Percentiles rank a stretch among this genome's conserved stretches.
These are phyloP conservation scores for Malus hybrid DNA, from an alignment of 331 rosid species.

Conservation along the genomic window DNA sequence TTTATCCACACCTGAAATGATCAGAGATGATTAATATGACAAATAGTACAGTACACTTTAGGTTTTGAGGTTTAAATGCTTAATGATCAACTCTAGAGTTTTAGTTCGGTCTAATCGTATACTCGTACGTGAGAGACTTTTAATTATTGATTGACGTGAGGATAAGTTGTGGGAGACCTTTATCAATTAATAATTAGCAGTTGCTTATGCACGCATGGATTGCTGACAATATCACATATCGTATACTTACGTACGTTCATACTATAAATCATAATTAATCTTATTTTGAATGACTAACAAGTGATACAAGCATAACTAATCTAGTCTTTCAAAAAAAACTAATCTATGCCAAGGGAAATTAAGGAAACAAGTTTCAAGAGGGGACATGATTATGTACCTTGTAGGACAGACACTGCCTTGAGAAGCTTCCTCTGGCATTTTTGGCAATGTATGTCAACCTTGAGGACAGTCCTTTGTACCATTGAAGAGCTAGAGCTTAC, in stretches of 20 bases:
- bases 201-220: background rate
- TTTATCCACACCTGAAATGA: conserved; percentile 51
- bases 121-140: background rate
- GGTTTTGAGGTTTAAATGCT: background rate
- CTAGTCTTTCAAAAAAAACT: background rate
- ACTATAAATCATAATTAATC: too few species aligned
- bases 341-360: background rate
- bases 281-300: too few species aligned
- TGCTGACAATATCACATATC: background rate
- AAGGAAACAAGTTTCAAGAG: background rate
- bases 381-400: conserved; percentile 21
- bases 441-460: conserved; percentile 39
- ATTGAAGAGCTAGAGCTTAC: conserved; percentile 8
- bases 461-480: conserved; percentile 49
- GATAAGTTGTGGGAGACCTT: background rate
- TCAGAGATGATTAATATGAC: background rate
- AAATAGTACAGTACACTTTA: too few species aligned
- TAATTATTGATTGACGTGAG: background rate
- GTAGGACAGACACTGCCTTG: conserved; percentile 41
- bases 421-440: conserved; percentile 54
- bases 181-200: background rate
- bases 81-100: background rate
- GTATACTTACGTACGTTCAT: background rate
- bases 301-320: background rate
- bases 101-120: background rate